phyloP scores from a whole-genome alignment of 768 basidiomycete species.

The Coprinopsis marcescibilis region DNA sequence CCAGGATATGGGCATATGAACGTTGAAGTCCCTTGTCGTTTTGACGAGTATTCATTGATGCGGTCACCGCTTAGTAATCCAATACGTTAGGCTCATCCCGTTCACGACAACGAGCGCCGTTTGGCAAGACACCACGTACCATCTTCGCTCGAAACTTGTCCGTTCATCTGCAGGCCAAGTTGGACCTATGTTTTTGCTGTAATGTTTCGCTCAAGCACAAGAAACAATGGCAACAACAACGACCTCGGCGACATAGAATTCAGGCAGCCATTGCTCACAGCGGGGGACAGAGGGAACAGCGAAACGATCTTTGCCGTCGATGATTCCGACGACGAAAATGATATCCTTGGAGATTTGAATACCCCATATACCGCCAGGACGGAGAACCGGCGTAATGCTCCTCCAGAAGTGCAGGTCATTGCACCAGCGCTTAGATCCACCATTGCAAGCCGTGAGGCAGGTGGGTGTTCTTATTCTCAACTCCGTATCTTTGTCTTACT shows the following conservation, averaged over 20 bases:
- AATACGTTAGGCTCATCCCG: too few relatives aligned
- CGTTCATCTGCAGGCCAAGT: background rate
- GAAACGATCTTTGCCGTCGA: constrained; percentile 50
- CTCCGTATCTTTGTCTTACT: background rate
- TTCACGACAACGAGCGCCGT: too few relatives aligned
- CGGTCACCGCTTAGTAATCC: too few relatives aligned
- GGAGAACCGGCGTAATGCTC: background rate
- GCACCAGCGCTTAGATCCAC: constrained; percentile 68
- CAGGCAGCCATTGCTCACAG: constrained; percentile 54
- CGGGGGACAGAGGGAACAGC: constrained; percentile 24
- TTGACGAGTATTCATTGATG: too few relatives aligned
- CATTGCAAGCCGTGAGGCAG: constrained; percentile 70
- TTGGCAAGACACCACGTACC: constrained; percentile 1
- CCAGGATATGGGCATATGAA: too few relatives aligned
- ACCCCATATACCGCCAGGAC: constrained; percentile 60
- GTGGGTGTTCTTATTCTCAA: constrained; percentile 43
- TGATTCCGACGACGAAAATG: constrained; percentile 43
- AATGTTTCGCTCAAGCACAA: constrained; percentile 24
- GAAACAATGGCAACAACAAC: constrained; percentile 22
- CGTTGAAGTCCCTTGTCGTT: too few relatives aligned
- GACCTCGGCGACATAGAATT: constrained; percentile 32
- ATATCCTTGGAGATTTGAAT: constrained; percentile 13
- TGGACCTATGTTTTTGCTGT: constrained; percentile 13
- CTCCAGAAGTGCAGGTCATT: constrained; percentile 32
- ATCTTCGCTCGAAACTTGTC: background rate